Evolutionary conservation across 2,329 filamentous ascomycete genomes (phyloP).

Genomic region (Didymellaceae sp.): DNA sequence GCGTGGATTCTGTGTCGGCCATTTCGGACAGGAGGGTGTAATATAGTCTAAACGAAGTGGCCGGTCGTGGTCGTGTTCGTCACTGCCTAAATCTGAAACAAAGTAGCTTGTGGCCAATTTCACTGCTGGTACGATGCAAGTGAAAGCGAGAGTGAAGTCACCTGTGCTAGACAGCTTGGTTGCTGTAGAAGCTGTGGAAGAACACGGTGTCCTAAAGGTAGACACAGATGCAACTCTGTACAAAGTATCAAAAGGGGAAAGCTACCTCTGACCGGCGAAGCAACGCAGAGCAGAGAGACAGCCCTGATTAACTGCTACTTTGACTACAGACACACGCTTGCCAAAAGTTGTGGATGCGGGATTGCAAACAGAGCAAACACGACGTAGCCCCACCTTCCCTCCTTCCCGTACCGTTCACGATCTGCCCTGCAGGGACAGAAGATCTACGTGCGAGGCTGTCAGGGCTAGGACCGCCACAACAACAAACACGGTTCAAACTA

Average conservation of each 20-base stretch:
- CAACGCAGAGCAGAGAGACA: background rate
- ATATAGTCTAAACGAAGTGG: background rate
- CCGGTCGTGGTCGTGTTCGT: background rate
- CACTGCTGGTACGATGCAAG: background rate
- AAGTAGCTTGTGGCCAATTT: background rate
- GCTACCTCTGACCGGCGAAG: too few relatives aligned
- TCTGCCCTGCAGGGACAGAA: slow-evolving; percentile 13
- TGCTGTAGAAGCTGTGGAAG: slow-evolving; percentile 1
- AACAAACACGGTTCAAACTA: slow-evolving; percentile 1
- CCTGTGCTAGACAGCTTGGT: background rate
- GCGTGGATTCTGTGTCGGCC: slow-evolving; percentile 39
- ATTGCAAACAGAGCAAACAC: slow-evolving; percentile 15
- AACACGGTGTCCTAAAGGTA: slow-evolving; percentile 17
- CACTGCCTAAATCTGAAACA: background rate
- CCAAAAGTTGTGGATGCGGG: slow-evolving; percentile 3
- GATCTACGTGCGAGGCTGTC: slow-evolving; percentile 12
- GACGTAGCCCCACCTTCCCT: slow-evolving; percentile 2
- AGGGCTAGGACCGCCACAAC: slow-evolving; percentile 2
- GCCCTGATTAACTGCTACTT: background rate
- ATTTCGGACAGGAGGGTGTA: slow-evolving; percentile 24
- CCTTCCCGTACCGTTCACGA: slow-evolving; percentile 4
- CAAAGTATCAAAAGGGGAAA: background rate
- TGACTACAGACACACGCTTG: background rate
- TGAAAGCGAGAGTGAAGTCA: background rate
- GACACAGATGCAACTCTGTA: background rate